phyloP scores from a whole-genome alignment of 192 early-diverging fungal genomes.

The Phycomyces nitens region DNA sequence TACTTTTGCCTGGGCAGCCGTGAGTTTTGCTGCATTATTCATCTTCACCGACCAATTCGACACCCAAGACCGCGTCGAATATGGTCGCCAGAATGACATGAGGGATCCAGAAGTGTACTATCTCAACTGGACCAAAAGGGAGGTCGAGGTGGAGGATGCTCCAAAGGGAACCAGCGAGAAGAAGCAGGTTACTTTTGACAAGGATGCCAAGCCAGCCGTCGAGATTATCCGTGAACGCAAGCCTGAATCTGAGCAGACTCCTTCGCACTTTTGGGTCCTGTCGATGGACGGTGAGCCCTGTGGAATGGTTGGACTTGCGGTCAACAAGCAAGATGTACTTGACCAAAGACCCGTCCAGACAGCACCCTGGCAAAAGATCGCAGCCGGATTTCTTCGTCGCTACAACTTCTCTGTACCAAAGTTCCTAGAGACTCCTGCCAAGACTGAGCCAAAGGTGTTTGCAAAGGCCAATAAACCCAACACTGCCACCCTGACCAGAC shows the following conservation, averaged over 20 bases:
- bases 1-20: constrained; percentile 15
- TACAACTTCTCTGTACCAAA: constrained; percentile 11
- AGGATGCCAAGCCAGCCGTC: constrained; percentile 20
- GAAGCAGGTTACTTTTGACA: constrained; percentile 24
- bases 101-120: constrained; percentile 31
- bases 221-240: constrained; percentile 14
- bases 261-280: constrained; percentile 37
- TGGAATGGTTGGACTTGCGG: constrained; percentile 33
- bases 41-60: constrained; percentile 29
- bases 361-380: constrained; percentile 17
- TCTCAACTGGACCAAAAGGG: constrained; percentile 24
- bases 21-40: constrained; percentile 27
- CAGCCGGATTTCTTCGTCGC: background rate
- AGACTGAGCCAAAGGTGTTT: background rate
- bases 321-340: background rate
- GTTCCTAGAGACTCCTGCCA: background rate
- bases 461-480: constrained; percentile 1
- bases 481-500: constrained; percentile 19
- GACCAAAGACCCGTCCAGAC: constrained; percentile 4
- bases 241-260: constrained; percentile 4
- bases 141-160: constrained; percentile 25
- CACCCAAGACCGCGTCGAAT: constrained; percentile 18
- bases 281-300: constrained; percentile 14
- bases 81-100: constrained; percentile 27
- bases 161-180: constrained; percentile 11